phyloP scores from a whole-genome alignment of 345 rosid genomes.

The Rhodomyrtus tomentosa region DNA sequence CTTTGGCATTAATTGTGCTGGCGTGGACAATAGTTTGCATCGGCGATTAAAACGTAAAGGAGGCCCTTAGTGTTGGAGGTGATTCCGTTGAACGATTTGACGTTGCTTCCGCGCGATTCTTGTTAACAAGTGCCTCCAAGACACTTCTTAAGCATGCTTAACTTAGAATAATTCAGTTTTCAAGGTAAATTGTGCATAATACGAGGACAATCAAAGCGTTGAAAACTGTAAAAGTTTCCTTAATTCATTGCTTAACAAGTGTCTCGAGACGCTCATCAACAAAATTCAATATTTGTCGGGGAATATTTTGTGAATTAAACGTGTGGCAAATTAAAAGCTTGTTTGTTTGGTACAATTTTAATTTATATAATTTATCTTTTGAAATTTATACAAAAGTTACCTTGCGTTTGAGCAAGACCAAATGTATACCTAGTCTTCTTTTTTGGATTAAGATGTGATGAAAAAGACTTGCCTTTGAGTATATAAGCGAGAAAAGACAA shows the following conservation, averaged over 20 bases:
- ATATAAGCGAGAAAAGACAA: no score
- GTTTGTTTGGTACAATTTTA: neutral
- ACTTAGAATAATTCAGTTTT: neutral
- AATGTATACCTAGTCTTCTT: no score
- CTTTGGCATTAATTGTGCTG: neutral
- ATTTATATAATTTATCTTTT: neutral
- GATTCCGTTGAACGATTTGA: neutral
- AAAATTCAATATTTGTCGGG: neutral
- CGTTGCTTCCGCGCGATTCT: rapidly evolving
- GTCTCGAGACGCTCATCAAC: neutral
- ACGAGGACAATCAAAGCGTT: rapidly evolving
- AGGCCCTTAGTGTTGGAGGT: neutral
- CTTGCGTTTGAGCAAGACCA: neutral
- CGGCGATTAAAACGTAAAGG: neutral
- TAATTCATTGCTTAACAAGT: neutral
- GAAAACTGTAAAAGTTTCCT: neutral
- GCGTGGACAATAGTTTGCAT: neutral
- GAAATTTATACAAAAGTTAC: neutral
- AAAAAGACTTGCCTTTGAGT: no score
- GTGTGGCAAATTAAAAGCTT: neutral
- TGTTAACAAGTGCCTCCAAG: neutral
- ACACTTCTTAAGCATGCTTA: neutral
- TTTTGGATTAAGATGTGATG: no score
- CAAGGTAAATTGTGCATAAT: neutral
- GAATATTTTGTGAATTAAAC: neutral